Evolutionary conservation across 1,284 basidiomycete genomes (phyloP).

Genomic region (Testicularia cyperi): DNA sequence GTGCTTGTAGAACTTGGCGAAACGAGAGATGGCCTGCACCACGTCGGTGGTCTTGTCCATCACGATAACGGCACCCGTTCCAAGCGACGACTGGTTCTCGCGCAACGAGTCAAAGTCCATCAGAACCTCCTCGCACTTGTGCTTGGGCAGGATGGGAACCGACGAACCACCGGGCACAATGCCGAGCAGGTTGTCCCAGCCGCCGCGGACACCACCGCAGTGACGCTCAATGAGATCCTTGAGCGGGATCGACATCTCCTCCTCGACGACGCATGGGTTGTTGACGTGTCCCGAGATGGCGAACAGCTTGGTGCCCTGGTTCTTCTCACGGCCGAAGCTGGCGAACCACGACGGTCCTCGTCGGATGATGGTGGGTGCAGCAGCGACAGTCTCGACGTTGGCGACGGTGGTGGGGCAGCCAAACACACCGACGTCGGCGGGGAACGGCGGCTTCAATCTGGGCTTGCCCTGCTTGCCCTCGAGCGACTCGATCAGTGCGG

Average conservation of each 20-base stretch:
- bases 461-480: slow-evolving; percentile 98
- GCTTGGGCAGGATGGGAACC: slow-evolving; percentile 86
- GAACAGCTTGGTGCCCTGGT: slow-evolving; percentile 95
- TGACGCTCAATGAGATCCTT: slow-evolving; percentile 94
- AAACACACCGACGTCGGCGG: slow-evolving; percentile 94
- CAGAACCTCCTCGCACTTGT: slow-evolving; percentile 55
- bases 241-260: slow-evolving; percentile 97
- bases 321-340: slow-evolving; percentile 84
- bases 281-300: slow-evolving; percentile 95
- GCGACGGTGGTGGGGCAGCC: slow-evolving; percentile 96
- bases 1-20: slow-evolving; percentile 76
- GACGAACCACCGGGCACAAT: slow-evolving; percentile 94
- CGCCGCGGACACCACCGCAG: slow-evolving; percentile 88
- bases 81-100: slow-evolving; percentile 89
- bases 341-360: slow-evolving; percentile 92
- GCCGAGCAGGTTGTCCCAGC: slow-evolving; percentile 93
- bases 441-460: slow-evolving; percentile 97
- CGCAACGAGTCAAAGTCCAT: slow-evolving; percentile 99
- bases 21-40: slow-evolving; percentile 78
- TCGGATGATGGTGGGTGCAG: slow-evolving; percentile 93
- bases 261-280: slow-evolving; percentile 95
- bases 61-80: slow-evolving; percentile 96
- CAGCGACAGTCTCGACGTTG: slow-evolving; percentile 96
- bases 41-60: slow-evolving; percentile 98
- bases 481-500: slow-evolving; percentile 91